Base-by-base conservation (phyloP, 192 early-diverging fungal genomes). In the Oehlia diaphana region DNA sequence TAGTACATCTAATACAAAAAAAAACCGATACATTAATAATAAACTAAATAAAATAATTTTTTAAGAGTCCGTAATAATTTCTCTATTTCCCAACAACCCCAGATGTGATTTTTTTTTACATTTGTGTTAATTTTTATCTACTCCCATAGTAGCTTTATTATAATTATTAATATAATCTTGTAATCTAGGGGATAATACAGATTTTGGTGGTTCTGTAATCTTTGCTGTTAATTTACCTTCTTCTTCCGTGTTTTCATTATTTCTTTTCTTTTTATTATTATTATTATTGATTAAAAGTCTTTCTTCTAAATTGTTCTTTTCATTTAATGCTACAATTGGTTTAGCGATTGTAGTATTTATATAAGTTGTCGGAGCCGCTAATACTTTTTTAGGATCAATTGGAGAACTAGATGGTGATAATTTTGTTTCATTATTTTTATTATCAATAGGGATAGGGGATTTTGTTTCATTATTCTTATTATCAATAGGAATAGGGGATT, bases 301-400 rank as follows among this genome's bases (percentile, higher is more conserved):
- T 58, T 58, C 53, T 58, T 58, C 53, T 7, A 37, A 9, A 33
- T 28, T 33, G 13, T 16, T 3, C 5, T 28, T 50, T 35, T 74
- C 49, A 47, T 35, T 10, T 33, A 35, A 33, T 10, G 33, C 73
- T 58, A 74, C 23, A n/a, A 74, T 35, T 42, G 73, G 73, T n/a
- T 74, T 74, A 19, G 73, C 35, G 13, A 74, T 58, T 23, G 73
- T 74, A 44, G 16, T 74, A 28, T 74, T 74, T 16, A 74, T 28
- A 74, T 74, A 74, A 42, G 73, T 74, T 31, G 73, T 74, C 9
- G 73, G 23, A 9, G 73, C 4, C 10, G 73, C 73, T 61, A 47
- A 8, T 16, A 74, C 33, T 44, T 74, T 74, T 5, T 28, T 23
- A 21, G 31, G 73, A 21, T 58, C 42, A 28, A 58, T 47, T 2